phyloP scores from a whole-genome alignment of 2,329 filamentous ascomycete genomes.

The Colletotrichum somersetense region DNA sequence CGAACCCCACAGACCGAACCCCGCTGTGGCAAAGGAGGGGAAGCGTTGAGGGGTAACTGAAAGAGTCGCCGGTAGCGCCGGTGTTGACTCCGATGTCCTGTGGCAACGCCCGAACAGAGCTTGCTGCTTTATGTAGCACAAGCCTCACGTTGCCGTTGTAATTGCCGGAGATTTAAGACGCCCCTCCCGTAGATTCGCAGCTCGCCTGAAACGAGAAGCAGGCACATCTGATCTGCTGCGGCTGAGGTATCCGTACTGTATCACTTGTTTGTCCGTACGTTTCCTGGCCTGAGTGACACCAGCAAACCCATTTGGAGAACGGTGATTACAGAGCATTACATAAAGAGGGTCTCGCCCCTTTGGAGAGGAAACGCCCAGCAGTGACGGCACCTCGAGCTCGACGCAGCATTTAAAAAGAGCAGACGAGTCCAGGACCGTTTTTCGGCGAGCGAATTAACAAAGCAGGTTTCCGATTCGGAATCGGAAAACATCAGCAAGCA shows the following conservation, averaged over 20 bases:
- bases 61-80: neutral
- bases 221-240: neutral
- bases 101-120: neutral
- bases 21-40: neutral
- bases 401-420: neutral
- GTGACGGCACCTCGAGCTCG: neutral
- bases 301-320: constrained; percentile 22
- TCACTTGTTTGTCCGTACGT: neutral
- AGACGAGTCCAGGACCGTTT: neutral
- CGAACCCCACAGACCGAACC: neutral
- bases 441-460: neutral
- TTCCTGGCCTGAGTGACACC: neutral
- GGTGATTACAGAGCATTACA: constrained; percentile 42
- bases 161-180: neutral
- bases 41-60: neutral
- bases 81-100: neutral
- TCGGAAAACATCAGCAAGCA: constrained; percentile 4
- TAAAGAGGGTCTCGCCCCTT: constrained; percentile 24
- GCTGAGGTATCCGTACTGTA: neutral
- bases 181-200: neutral
- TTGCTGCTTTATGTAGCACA: neutral
- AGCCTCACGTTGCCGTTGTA: neutral
- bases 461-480: neutral
- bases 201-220: neutral
- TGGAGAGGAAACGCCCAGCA: neutral